Base-by-base conservation (phyloP, 176 grass and related monocot genomes). In the Puya raimondii region DNA sequence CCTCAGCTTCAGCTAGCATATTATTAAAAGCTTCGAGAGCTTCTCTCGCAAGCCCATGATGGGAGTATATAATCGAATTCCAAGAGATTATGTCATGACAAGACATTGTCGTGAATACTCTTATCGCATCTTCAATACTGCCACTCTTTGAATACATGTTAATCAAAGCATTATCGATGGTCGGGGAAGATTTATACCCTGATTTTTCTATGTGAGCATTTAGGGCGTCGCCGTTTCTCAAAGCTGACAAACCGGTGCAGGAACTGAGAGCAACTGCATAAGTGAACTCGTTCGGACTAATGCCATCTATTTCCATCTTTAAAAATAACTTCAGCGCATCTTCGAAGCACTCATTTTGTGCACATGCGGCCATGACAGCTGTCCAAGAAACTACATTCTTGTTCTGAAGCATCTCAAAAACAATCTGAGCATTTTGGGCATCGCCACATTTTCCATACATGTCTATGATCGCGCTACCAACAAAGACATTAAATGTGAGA, bases 141-240 rank as follows among this genome's bases (percentile, higher is more conserved):
- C 83, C 86, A 74, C 91, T 86, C 76, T 94, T 94, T 72, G 83
- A 75, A 65, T 94, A 90, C 86, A 90, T 90, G 84, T 94, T 90
- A 78, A 94, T 68, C 51, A 94, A 85, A 68, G 86, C 80, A 74
- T 89, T 94, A 53, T 74, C 27, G 9, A 94, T 80, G 71, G 72
- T 27, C 53, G 84, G 49, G 77, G 64, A 47, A 17, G 10, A 15
- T 73, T 76, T 74, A 47, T 77, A 71, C 11, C 86, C 90, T 65
- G 79, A 77, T 84, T 84, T 94, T 66, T 87, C 56, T 71, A 67
- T 69, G 81, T 79, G 85, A 15, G 83, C 80, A 65, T 85, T 47
- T 65, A 94, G 64, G 13, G 86, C 65, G 27, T 80, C 85, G 15
- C 90, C 90, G 74, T 65, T 89, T 87, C 79, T 83, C 70, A 90